Evolutionary conservation across 352 stramenopile species (phyloP).

Genomic region (Globisporangium heterothallicum): DNA sequence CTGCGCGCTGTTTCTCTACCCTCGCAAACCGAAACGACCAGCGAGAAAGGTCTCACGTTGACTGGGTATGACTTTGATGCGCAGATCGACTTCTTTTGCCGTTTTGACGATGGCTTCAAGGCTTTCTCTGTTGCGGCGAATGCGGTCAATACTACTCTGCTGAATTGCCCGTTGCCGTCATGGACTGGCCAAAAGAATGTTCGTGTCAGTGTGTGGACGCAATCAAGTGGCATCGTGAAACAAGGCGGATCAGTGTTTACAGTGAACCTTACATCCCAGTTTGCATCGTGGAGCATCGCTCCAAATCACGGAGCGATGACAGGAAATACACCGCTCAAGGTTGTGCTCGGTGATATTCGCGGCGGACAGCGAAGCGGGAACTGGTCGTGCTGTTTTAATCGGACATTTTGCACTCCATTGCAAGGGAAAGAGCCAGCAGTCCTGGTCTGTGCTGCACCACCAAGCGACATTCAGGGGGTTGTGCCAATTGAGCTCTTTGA

Average conservation of each 20-base stretch:
- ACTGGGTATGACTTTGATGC: conserved; percentile 38
- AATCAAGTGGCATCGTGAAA: conserved; percentile 4
- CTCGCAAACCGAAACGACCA: not conserved
- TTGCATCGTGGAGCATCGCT: conserved; percentile 18
- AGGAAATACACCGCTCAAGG: conserved; percentile 10
- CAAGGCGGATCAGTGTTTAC: conserved; percentile 2
- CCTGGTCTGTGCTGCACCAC: conserved; percentile 17
- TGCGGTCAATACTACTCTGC: conserved; percentile 30
- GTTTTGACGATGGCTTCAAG: conserved; percentile 22
- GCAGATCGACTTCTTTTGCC: conserved; percentile 26
- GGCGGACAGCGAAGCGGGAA: not conserved
- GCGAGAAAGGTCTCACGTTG: conserved; percentile 15
- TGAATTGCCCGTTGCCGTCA: conserved; percentile 25
- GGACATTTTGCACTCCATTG: conserved; percentile 17
- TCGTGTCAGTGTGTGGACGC: conserved; percentile 27
- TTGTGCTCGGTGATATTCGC: not conserved
- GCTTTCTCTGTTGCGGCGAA: conserved; percentile 17
- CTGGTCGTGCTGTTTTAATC: conserved; percentile 38
- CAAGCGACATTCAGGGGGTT: conserved; percentile 12
- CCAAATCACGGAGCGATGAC: conserved; percentile 16
- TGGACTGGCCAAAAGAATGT: conserved; percentile 13
- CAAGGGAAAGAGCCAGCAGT: not conserved
- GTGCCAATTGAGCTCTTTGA: conserved; percentile 18
- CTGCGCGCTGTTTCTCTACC: conserved; percentile 10
- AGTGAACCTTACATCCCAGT: not conserved